Evolutionary conservation across 345 rosid genomes (phyloP).

Genomic region (Melaleuca alternifolia): DNA sequence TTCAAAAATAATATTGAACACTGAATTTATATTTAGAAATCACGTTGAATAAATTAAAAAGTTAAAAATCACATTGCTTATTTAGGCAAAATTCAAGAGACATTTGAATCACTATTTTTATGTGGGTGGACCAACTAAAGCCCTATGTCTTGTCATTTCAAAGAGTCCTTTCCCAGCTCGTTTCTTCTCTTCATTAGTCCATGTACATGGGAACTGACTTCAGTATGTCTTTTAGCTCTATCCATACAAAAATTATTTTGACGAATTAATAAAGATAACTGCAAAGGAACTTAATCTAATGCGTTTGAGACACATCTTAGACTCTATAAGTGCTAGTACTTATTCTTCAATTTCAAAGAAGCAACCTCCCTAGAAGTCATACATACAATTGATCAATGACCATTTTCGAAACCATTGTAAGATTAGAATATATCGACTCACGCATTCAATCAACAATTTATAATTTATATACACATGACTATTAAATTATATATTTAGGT

Average conservation of each 20-base stretch:
- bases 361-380: neutral
- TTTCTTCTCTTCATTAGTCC: neutral
- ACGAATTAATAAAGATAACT: neutral
- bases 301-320: neutral
- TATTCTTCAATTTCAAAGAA: neutral
- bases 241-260: neutral
- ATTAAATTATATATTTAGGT: constrained; percentile 11
- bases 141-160: neutral
- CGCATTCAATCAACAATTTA: neutral
- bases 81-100: too few species aligned
- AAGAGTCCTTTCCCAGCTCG: neutral
- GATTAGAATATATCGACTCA: neutral
- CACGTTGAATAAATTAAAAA: too few species aligned
- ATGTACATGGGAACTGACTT: neutral
- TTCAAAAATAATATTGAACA: too few species aligned
- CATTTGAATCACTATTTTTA: too few species aligned
- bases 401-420: neutral
- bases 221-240: neutral
- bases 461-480: neutral
- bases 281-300: neutral
- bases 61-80: too few species aligned
- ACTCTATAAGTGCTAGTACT: neutral
- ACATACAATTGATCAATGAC: neutral
- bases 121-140: neutral
- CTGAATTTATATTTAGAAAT: too few species aligned